Evolutionary conservation across 1,284 basidiomycete genomes (phyloP), one percentile per base, ranked within the genome.

Genomic region (Apiotrichum sp.): DNA sequence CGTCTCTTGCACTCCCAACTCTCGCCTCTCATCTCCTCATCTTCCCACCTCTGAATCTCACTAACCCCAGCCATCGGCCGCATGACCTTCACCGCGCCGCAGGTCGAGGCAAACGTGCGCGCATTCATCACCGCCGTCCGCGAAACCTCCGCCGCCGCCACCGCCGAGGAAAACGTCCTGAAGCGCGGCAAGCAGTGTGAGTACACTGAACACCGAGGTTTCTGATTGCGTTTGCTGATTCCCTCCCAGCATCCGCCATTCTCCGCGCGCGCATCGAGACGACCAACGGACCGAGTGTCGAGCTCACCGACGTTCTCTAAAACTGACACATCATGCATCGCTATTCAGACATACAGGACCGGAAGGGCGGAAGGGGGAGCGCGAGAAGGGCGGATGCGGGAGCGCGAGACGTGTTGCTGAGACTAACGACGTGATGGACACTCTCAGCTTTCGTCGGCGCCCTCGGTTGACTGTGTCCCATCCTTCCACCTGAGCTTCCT

Each of bases 251-350:
- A 33, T 86, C 84, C 47, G 77, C 82, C 9, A 87, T 93, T 65
- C 81, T 78, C 39, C 84, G 85, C 62, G 85, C 92, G 29, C 80
- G 89, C 63, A 80, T 96, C 54, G 91, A 88, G 74, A 89, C 91
- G 32, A 84, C 83, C 39, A 86, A 88, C 69, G 91, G 91, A 14
- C 92, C 92, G 22, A 86, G 87, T 16, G 89, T 95, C 50, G 71
- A 73, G 62, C 50, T 76, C 34, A 72, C 64, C 48, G 71, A 73
- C 64, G 62, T 72, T 40, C 29, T 22, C 16, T 66, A 65, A 38
- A 11, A 6, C 14, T 10, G 22, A 5, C 13, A 39, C 52, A 52
- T 42, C 49, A 53, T 53, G 52, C 52, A 53, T 53, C 50, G 42
- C 43, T 9, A 34, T 52, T 52, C 50, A 44, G 39, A 42, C 40